Conservation (phyloP, 2,329 filamentous ascomycete species). For the Fusarium sp. region DNA sequence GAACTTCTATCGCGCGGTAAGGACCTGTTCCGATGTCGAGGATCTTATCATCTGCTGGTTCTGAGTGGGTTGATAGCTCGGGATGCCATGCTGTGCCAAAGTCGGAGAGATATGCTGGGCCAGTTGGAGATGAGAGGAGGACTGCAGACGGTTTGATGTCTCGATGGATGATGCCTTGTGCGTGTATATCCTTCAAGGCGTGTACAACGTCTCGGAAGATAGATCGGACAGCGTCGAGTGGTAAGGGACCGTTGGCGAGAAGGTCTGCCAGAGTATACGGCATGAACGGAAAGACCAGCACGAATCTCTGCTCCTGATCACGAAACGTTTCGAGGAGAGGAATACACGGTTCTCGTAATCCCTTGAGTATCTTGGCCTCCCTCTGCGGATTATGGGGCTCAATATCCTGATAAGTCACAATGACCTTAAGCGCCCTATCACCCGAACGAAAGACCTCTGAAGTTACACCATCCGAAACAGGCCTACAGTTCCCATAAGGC, state of each 20-base stretch:
- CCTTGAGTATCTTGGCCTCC: conserved; percentile 78
- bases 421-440: conserved; percentile 82
- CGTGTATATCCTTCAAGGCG: conserved; percentile 78
- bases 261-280: conserved; percentile 77
- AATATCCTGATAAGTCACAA: conserved; percentile 72
- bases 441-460: conserved; percentile 82
- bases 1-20: conserved; percentile 88
- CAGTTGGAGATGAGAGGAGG: conserved; percentile 72
- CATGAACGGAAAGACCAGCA: conserved; percentile 88
- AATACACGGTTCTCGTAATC: conserved; percentile 68
- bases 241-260: conserved; percentile 60
- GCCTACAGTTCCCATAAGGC: conserved; percentile 62
- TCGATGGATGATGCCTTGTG: conserved; percentile 83
- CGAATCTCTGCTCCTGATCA: conserved; percentile 75
- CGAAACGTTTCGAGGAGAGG: conserved; percentile 78
- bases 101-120: conserved; percentile 84
- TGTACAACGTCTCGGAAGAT: conserved; percentile 75
- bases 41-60: conserved; percentile 78
- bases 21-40: conserved; percentile 93
- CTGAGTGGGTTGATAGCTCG: conserved; percentile 64
- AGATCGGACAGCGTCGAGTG: conserved; percentile 46
- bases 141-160: conserved; percentile 96
- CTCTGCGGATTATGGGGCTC: conserved; percentile 85
- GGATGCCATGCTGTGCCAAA: conserved; percentile 93
- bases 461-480: conserved; percentile 75